phyloP scores from a whole-genome alignment of 1,284 basidiomycete genomes.

The Ustilago shanxiensis region DNA sequence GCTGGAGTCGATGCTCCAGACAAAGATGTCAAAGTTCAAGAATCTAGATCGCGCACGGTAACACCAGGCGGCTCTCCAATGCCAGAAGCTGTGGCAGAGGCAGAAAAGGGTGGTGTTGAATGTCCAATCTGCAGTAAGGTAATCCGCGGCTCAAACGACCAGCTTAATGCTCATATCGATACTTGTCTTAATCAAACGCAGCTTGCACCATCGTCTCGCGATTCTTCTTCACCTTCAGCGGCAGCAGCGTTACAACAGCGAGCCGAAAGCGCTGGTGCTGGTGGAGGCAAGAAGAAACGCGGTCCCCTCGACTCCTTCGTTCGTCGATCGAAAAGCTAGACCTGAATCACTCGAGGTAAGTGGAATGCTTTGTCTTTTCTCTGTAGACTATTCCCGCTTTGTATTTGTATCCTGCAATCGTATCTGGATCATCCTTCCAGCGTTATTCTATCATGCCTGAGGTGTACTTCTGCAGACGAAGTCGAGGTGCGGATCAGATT shows the following conservation, averaged over 20 bases:
- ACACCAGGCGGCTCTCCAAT: not conserved
- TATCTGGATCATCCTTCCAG: not conserved
- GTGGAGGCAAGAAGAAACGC: constrained; percentile 18
- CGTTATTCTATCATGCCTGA: not conserved
- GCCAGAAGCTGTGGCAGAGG: not conserved
- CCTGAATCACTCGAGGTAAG: no score
- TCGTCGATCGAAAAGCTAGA: constrained; percentile 13
- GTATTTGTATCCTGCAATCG: constrained; percentile 9
- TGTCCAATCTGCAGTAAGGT: constrained; percentile 45
- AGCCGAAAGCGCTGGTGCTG: not conserved
- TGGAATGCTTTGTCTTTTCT: not conserved
- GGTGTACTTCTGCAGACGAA: not conserved
- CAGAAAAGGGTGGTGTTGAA: not conserved
- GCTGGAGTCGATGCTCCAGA: not conserved
- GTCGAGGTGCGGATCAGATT: not conserved
- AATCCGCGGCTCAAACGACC: constrained; percentile 34
- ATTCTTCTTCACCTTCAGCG: not conserved
- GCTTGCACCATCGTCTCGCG: not conserved
- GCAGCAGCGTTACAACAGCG: not conserved
- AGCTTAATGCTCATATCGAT: constrained; percentile 56
- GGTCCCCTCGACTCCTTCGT: constrained; percentile 49
- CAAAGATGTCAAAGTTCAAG: not conserved
- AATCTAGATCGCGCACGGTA: not conserved
- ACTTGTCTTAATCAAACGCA: constrained; percentile 34
- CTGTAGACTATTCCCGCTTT: not conserved